These are phyloP conservation scores for Fusarium tuaranense DNA, from an alignment of 2,329 filamentous ascomycete species.

Conservation along the genomic window DNA sequence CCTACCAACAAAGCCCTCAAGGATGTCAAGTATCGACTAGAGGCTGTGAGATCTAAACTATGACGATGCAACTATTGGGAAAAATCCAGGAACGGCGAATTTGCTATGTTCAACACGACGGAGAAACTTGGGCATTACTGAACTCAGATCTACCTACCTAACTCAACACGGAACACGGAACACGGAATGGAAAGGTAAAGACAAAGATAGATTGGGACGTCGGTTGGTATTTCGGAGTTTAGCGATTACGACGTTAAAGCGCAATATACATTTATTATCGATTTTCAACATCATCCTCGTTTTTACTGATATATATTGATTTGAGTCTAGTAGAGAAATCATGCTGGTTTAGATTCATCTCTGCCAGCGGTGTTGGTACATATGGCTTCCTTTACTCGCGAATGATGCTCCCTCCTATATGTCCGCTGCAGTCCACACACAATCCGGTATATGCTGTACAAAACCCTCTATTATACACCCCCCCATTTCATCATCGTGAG, in stretches of 20 bases:
- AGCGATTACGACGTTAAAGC: conserved; percentile 8
- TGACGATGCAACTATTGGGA: conserved; percentile 40
- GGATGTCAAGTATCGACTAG: conserved; percentile 94
- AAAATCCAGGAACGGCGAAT: neutral
- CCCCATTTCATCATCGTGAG: conserved; percentile 5
- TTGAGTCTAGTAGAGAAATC: conserved; percentile 38
- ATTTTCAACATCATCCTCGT: neutral
- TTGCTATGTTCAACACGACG: neutral
- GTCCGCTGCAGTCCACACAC: conserved; percentile 1
- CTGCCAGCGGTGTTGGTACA: conserved; percentile 33
- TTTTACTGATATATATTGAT: conserved; percentile 15
- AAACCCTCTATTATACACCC: conserved; percentile 42
- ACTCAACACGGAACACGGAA: neutral
- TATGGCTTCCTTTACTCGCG: conserved; percentile 15
- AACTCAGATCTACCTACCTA: neutral
- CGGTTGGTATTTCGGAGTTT: conserved; percentile 22
- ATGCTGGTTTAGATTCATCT: neutral
- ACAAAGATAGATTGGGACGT: conserved; percentile 21
- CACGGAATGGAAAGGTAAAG: conserved; percentile 3
- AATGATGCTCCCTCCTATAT: conserved; percentile 30
- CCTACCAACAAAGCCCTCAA: conserved; percentile 90
- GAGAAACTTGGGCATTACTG: neutral
- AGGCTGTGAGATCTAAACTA: conserved; percentile 89
- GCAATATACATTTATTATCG: conserved; percentile 9
- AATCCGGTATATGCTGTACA: conserved; percentile 34